Evolutionary conservation across 768 basidiomycete species (phyloP).

Genomic region (Coprinopsis sp.): DNA sequence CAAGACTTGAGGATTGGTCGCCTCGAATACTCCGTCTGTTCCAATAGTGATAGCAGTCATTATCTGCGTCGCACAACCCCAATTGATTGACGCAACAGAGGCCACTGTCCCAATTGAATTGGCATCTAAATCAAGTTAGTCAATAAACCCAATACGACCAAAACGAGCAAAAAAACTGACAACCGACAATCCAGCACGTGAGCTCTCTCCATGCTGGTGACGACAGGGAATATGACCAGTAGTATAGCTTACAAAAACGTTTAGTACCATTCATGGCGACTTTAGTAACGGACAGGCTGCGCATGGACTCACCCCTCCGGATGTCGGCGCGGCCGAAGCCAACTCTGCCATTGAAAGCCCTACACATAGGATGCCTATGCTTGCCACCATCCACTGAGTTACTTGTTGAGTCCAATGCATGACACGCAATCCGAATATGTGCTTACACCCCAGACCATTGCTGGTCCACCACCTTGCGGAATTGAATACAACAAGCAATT

Average conservation of each 20-base stretch:
- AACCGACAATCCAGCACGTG: conserved; percentile 46
- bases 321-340: conserved; percentile 59
- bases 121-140: conserved; percentile 24
- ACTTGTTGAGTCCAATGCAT: conserved; percentile 2
- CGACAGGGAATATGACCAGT: conserved; percentile 35
- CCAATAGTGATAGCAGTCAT: conserved; percentile 57
- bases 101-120: conserved; percentile 46
- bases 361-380: conserved; percentile 52
- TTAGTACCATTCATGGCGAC: too few relatives aligned
- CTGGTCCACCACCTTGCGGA: conserved; percentile 60
- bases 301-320: conserved; percentile 64
- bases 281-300: too few relatives aligned
- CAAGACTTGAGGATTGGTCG: conserved; percentile 40
- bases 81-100: conserved; percentile 48
- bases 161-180: conserved; percentile 28
- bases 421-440: not conserved
- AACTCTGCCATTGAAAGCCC: conserved; percentile 63
- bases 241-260: conserved; percentile 42
- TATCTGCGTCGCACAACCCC: conserved; percentile 56
- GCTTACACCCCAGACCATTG: conserved; percentile 65
- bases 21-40: conserved; percentile 31
- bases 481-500: conserved; percentile 45
- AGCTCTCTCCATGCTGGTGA: conserved; percentile 34
- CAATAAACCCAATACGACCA: not conserved
- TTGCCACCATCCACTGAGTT: conserved; percentile 53